Conservation (phyloP, 2,329 filamentous ascomycete genomes). For the Esteya vermicola region DNA sequence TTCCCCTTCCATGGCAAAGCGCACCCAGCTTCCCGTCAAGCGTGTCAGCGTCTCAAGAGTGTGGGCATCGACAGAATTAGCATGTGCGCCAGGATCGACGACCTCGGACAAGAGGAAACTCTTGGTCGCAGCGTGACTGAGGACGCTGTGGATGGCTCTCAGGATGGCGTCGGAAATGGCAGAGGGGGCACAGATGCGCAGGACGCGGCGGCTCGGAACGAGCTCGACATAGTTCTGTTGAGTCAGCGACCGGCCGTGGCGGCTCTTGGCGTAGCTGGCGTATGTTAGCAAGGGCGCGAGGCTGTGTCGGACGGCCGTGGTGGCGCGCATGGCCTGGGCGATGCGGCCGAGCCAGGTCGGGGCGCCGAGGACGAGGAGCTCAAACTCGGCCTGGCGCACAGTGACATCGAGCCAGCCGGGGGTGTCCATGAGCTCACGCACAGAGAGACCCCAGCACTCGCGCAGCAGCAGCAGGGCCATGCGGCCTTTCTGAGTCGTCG, state of each 20-base stretch:
- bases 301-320: no score
- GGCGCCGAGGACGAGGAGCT: constrained; percentile 26
- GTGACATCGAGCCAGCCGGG: constrained; percentile 26
- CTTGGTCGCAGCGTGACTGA: constrained; percentile 13
- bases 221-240: constrained; percentile 19
- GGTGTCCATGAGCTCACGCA: constrained; percentile 27
- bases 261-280: constrained; percentile 19
- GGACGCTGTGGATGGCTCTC: constrained; percentile 16
- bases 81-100: no score
- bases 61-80: no score
- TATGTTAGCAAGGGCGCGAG: constrained; percentile 7
- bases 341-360: constrained; percentile 20
- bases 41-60: constrained; percentile 22
- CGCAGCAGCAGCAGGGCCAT: constrained; percentile 29
- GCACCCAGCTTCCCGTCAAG: constrained; percentile 24
- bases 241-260: constrained; percentile 4
- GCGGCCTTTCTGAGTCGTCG: constrained; percentile 22
- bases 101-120: constrained; percentile 2
- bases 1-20: constrained; percentile 14
- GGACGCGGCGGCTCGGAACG: constrained; percentile 12
- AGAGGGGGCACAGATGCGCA: constrained; percentile 23
- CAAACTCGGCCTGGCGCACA: constrained; percentile 25
- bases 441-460: constrained; percentile 34
- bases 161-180: constrained; percentile 21
- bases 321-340: constrained; percentile 10